Percentiles rank a stretch among this genome's conserved stretches.
phyloP scores from a whole-genome alignment of 768 basidiomycete genomes.

The Pleurotus giganteus region DNA sequence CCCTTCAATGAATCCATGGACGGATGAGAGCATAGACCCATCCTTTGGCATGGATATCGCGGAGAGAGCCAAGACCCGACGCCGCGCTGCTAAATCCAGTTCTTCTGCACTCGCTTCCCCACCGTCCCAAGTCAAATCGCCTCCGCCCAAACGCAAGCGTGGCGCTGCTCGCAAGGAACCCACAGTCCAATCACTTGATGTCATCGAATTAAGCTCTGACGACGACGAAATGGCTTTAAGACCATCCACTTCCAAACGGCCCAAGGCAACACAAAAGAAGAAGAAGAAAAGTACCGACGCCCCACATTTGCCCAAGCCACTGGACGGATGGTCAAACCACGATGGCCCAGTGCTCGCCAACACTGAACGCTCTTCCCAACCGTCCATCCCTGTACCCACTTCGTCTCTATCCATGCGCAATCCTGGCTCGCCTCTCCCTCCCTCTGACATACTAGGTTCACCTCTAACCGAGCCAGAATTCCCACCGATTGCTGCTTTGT shows the following conservation, averaged over 20 bases:
- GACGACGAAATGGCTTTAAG: constrained; percentile 35
- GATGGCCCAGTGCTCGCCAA: constrained; percentile 16
- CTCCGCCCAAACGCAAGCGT: neutral
- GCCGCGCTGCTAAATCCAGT: constrained; percentile 30
- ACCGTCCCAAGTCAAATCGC: neutral
- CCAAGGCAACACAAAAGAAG: constrained; percentile 22
- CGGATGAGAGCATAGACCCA: constrained; percentile 11
- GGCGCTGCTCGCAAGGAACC: constrained; percentile 4
- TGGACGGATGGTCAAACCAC: neutral
- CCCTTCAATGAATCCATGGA: constrained; percentile 4
- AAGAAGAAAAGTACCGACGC: constrained; percentile 16
- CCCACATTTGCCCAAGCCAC: neutral
- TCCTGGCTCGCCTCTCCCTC: neutral
- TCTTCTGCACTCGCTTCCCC: neutral
- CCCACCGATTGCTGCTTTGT: constrained; percentile 5
- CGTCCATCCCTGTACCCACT: constrained; percentile 22
- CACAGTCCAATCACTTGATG: constrained; percentile 19
- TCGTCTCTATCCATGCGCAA: constrained; percentile 15
- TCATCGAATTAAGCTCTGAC: constrained; percentile 46
- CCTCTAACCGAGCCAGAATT: constrained; percentile 1
- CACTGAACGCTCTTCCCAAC: constrained; percentile 14
- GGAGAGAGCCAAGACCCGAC: constrained; percentile 58
- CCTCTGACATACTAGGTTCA: neutral
- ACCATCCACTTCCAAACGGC: neutral
- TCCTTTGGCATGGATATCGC: constrained; percentile 39